Conservation (phyloP, 2,329 filamentous ascomycete genomes). For the Paraconiothyrium sp. region DNA sequence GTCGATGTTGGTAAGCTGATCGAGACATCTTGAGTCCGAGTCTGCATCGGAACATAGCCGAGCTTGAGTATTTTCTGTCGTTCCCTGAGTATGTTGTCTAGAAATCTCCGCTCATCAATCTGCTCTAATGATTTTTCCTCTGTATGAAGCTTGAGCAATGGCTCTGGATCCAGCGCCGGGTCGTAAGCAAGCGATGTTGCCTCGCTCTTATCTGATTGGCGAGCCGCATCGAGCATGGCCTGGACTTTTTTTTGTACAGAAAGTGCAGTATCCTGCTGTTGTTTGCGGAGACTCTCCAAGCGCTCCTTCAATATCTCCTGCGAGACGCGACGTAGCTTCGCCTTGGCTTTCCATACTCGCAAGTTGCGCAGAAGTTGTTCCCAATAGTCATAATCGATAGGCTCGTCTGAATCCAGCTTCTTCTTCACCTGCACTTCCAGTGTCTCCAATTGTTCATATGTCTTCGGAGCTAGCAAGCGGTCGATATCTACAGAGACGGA, state of each 20-base stretch:
- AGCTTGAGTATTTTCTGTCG: slow-evolving; percentile 70
- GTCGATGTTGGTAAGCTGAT: slow-evolving; percentile 41
- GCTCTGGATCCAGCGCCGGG: slow-evolving; percentile 69
- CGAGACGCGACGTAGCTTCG: slow-evolving; percentile 80
- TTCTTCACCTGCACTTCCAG: slow-evolving; percentile 86
- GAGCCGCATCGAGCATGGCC: slow-evolving; percentile 48
- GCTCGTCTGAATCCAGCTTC: slow-evolving; percentile 88
- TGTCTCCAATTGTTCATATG: slow-evolving; percentile 83
- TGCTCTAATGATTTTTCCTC: slow-evolving; percentile 71
- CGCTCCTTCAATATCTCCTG: slow-evolving; percentile 77
- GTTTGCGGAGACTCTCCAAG: slow-evolving; percentile 70
- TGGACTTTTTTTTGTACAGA: slow-evolving; percentile 63
- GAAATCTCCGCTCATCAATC: slow-evolving; percentile 67
- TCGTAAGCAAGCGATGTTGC: slow-evolving; percentile 40
- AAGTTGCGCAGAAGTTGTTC: slow-evolving; percentile 88
- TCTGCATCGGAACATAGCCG: slow-evolving; percentile 72
- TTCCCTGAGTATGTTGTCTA: slow-evolving; percentile 66
- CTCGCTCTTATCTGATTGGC: slow-evolving; percentile 14
- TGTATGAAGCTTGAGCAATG: slow-evolving; percentile 68
- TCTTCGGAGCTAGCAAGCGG: slow-evolving; percentile 84
- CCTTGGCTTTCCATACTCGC: slow-evolving; percentile 90
- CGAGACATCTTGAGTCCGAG: slow-evolving; percentile 46
- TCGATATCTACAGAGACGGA: slow-evolving; percentile 91
- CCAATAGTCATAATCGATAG: slow-evolving; percentile 98
- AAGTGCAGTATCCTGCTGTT: slow-evolving; percentile 74